Evolutionary conservation across 331 rosid genomes (phyloP).

Genomic region (Arachis monticola): DNA sequence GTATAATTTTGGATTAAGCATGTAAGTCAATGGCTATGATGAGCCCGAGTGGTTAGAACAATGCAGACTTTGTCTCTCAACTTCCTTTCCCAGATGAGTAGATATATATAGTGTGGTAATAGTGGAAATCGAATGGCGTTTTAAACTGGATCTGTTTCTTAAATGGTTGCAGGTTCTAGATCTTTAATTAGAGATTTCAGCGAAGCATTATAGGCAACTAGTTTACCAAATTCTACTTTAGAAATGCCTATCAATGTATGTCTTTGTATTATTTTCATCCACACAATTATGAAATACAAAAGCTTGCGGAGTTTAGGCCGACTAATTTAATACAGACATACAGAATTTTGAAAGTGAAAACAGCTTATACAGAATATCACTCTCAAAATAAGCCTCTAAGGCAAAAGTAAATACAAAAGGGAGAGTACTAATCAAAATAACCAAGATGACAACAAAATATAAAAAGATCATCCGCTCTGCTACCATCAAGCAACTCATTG

Average conservation of each 20-base stretch:
- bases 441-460: no score
- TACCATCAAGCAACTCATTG: no score
- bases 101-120: neutral
- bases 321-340: no score
- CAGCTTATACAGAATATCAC: no score
- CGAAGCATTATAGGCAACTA: constrained; percentile 9
- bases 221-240: neutral
- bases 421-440: no score
- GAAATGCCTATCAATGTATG: constrained; percentile 11
- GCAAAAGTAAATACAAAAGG: no score
- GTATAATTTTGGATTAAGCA: no score
- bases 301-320: no score
- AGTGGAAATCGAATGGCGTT: neutral
- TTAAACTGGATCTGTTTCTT: constrained; percentile 6
- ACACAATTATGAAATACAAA: neutral
- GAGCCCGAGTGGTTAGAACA: neutral
- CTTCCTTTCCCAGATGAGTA: neutral
- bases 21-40: neutral
- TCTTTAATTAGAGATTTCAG: constrained; percentile 16
- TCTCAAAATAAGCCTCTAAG: no score
- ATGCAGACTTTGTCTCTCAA: neutral
- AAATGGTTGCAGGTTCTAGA: constrained; percentile 26
- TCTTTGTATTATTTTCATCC: neutral
- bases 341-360: no score
- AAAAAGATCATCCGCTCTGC: no score